Evolutionary conservation across 2,329 filamentous ascomycete genomes (phyloP).

Genomic region (Stagonosporopsis chrysanthemi): DNA sequence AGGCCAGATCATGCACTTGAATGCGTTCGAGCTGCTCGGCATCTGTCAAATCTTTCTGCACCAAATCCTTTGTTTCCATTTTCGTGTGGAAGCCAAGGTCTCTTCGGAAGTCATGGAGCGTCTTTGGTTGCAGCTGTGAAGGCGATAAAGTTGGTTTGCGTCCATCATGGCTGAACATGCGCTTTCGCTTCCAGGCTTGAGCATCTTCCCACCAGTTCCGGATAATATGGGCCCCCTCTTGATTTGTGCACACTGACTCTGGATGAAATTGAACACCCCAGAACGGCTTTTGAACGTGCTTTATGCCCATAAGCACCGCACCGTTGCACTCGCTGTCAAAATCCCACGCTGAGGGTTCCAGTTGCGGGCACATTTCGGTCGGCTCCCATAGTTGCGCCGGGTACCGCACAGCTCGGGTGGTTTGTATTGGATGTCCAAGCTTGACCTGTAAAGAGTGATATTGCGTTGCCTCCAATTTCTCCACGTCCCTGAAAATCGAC

Average conservation of each 20-base stretch:
- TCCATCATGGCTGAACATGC: slow-evolving; percentile 21
- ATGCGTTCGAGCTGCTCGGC: slow-evolving; percentile 21
- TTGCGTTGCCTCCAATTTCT: slow-evolving; percentile 72
- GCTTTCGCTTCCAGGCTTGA: slow-evolving; percentile 58
- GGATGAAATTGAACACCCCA: slow-evolving; percentile 93
- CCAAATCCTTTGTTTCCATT: slow-evolving; percentile 11
- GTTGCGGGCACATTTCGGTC: slow-evolving; percentile 43
- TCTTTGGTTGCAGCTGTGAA: slow-evolving; percentile 26
- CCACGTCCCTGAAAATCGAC: slow-evolving; percentile 72
- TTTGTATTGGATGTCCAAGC: slow-evolving; percentile 45
- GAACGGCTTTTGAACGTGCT: slow-evolving; percentile 73
- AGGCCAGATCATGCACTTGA: slow-evolving; percentile 34
- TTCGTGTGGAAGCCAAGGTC: slow-evolving; percentile 24
- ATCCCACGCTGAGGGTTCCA: slow-evolving; percentile 60
- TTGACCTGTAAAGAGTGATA: slow-evolving; percentile 72
- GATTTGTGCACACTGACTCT: slow-evolving; percentile 84
- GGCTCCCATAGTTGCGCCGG: slow-evolving; percentile 52
- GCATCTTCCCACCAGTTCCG: slow-evolving; percentile 78
- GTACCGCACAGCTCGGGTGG: slow-evolving; percentile 43
- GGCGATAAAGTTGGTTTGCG: slow-evolving; percentile 19
- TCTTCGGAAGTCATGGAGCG: slow-evolving; percentile 28
- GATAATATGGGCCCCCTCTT: slow-evolving; percentile 69
- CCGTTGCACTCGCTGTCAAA: slow-evolving; percentile 57
- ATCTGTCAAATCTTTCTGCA: background rate
- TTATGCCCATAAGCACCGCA: slow-evolving; percentile 77